Base-by-base conservation (phyloP, 2,329 filamentous ascomycete genomes). In the Knufia fluminis region DNA sequence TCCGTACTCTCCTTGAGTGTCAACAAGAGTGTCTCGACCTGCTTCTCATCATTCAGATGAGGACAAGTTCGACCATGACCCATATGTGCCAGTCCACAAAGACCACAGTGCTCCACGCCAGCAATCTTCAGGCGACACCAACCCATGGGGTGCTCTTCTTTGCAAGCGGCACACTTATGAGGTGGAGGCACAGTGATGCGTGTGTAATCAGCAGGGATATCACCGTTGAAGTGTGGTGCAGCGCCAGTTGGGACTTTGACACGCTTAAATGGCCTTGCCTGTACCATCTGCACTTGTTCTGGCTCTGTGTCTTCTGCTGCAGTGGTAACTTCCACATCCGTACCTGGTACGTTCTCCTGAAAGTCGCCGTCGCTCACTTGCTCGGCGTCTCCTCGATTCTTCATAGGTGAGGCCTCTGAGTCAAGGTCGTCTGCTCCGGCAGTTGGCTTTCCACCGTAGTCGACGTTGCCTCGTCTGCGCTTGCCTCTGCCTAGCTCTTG, bases 401-500 rank as follows among this genome's bases (percentile, higher is more conserved):
- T 36, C 52, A 49, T 2, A 60, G 60, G 9, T 56, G 59, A 22
- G 50, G 17, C 9, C 62, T 54, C 32, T 48, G 49, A 4, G 31
- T 22, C 8, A 9, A 35, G 46, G 7, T 24, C 41, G 12, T 19
- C 33, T 16, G 49, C 50, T 22, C 38, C 46, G 32, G 52, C 52
- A 26, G 43, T 53, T n/a, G 24, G 7, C n/a, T 43, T 49, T 2
- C 50, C 31, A 42, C 54, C 52, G 26, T 59, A 59, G 45, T 59
- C 56, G 31, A 59, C 54, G 14, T 39, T 35, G 9, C 36, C 46
- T 53, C 85, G 79, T 55, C 82, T 81, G 57, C 92, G 79, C 55
- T 87, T 86, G 33, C 92, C 92, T 52, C 92, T 80, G 9, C 92
- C 92, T 42, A 96, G 79, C n/a, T 79, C 79, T 63, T 94, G 80